Conservation (phyloP, 768 basidiomycete species). For the Suillus cothurnatus region DNA sequence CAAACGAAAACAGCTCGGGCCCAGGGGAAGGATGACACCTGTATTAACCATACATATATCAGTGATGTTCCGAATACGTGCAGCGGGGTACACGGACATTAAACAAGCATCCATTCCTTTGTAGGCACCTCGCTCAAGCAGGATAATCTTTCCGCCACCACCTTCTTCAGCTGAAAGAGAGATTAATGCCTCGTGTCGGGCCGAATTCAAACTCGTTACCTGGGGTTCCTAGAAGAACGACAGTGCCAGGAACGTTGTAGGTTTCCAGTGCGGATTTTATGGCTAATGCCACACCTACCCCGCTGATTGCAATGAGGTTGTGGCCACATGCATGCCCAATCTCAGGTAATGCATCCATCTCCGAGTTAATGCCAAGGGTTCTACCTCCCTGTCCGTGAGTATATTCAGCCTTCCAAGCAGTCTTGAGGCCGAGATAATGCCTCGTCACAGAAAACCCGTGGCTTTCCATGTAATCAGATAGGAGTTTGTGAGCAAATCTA, state of each 20-base stretch:
- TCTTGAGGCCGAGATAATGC: slow-evolving; percentile 69
- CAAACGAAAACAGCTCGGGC: slow-evolving; percentile 46
- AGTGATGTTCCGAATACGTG: slow-evolving; percentile 9
- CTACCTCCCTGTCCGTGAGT: slow-evolving; percentile 59
- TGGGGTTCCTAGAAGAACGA: slow-evolving; percentile 79
- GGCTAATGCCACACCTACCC: slow-evolving; percentile 73
- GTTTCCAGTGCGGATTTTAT: slow-evolving; percentile 68
- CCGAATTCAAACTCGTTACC: slow-evolving; percentile 37
- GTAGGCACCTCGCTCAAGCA: slow-evolving; percentile 79
- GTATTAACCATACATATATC: slow-evolving; percentile 17
- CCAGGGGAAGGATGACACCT: slow-evolving; percentile 80
- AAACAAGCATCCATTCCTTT: slow-evolving; percentile 79
- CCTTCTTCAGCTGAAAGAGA: slow-evolving; percentile 66
- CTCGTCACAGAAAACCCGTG: slow-evolving; percentile 73
- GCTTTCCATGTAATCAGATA: slow-evolving; percentile 66
- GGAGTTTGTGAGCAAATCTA: slow-evolving; percentile 72
- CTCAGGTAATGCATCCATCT: slow-evolving; percentile 65
- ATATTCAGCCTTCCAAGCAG: slow-evolving; percentile 80
- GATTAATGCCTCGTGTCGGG: slow-evolving; percentile 6
- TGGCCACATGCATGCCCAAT: slow-evolving; percentile 76
- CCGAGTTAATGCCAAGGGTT: slow-evolving; percentile 77
- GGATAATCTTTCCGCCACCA: slow-evolving; percentile 74
- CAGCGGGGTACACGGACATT: slow-evolving; percentile 47
- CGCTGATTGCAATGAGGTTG: slow-evolving; percentile 80
- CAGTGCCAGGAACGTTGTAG: slow-evolving; percentile 63